phyloP scores from a whole-genome alignment of 208 protist genomes.

The Crithidia bombi region DNA sequence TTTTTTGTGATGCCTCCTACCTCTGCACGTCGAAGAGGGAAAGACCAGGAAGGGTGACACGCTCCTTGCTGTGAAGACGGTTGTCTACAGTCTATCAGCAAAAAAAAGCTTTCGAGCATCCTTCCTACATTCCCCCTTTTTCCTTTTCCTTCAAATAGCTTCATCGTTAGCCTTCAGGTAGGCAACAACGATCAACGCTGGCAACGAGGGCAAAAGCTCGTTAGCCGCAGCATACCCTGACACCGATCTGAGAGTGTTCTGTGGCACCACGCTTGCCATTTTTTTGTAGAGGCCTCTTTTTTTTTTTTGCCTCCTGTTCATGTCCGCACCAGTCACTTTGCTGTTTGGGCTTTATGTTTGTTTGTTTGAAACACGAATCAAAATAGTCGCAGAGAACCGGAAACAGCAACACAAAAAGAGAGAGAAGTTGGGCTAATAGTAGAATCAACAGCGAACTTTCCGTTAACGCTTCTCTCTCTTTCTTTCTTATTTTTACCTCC shows the following conservation, averaged over 20 bases:
- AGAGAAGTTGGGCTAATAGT: slow-evolving; percentile 14
- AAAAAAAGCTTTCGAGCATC: too few species aligned
- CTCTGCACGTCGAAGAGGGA: too few species aligned
- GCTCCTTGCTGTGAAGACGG: too few species aligned
- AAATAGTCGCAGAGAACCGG: not conserved
- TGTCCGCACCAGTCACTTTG: slow-evolving; percentile 4
- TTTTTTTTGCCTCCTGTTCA: slow-evolving; percentile 6
- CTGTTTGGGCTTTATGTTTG: slow-evolving; percentile 6
- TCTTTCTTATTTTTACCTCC: slow-evolving; percentile 7
- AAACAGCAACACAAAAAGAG: slow-evolving; percentile 6
- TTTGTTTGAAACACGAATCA: slow-evolving; percentile 32
- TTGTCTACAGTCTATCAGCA: too few species aligned
- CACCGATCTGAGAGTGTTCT: not conserved
- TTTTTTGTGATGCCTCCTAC: too few species aligned
- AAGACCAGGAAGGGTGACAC: not conserved
- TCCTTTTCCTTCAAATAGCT: too few species aligned
- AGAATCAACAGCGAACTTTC: slow-evolving; percentile 11
- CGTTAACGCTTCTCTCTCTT: slow-evolving; percentile 2
- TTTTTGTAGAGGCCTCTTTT: slow-evolving; percentile 1
- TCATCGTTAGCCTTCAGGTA: too few species aligned
- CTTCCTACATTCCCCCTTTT: too few species aligned
- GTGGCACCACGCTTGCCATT: not conserved
- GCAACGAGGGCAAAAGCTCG: too few species aligned
- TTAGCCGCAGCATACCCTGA: not conserved
- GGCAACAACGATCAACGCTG: too few species aligned